Evolutionary conservation across 2,329 filamentous ascomycete genomes (phyloP), one percentile per base, ranked within the genome.

Genomic region (Trichoderma arundinaceum): DNA sequence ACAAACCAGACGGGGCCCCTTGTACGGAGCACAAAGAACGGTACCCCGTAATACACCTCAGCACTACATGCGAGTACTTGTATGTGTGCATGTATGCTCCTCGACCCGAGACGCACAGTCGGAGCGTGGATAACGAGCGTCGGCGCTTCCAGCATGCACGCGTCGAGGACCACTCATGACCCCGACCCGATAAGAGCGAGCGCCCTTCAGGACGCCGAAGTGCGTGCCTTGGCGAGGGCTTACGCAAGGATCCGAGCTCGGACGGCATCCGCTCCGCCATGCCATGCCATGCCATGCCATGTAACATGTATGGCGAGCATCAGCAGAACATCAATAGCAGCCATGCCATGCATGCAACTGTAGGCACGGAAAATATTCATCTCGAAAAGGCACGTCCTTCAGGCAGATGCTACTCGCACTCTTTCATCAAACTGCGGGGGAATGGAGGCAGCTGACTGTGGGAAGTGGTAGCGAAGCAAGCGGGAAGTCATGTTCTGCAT

Each of bases 181-280:
- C 35, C 17, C 51, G 28, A 53, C n/a, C 49, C 6, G 60, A 54
- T 46, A 63, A 54, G 60, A 46, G 49, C 38, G 32, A 35, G 32
- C 17, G 41, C 12, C 35, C 52, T 41, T 35, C 32, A 13, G 28
- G 46, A 52, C 35, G 52, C 48, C 28, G 60, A 39, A 54, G 60
- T 38, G 56, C n/a, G 41, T 43, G 49, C 39, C 51, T 62, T 62
- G 46, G 58, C 58, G 58, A 62, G 58, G 33, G 48, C 48, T 35
- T 51, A 62, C 58, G 48, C 60, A 63, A 46, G 60, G 39, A 54
- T 63, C 60, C 49, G 60, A 63, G 49, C 49, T 54, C 13, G 60
- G 60, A 19, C 17, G 60, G 39, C 48, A 63, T 53, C 48, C 48
- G 59, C 49, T 54, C 60, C 32, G 39, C 60, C 28, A 53, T 54